Evolutionary conservation across 225 moss, liverwort and hornwort genomes (phyloP), one percentile per base, ranked within the genome.

Genomic region (Ulota crispa): DNA sequence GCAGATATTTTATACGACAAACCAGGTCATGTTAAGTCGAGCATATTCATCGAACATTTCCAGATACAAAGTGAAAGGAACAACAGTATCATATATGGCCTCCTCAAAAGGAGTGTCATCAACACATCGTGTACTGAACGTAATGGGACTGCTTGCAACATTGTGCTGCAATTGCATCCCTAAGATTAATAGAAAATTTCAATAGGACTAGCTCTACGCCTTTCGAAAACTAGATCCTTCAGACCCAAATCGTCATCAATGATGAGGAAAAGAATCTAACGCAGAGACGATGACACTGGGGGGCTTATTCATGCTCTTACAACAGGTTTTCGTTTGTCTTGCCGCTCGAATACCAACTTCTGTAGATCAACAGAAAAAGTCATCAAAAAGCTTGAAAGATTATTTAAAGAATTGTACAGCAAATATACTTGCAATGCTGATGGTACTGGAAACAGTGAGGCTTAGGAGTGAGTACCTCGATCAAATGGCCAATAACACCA

Each of bases 31-130:
- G 34, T 57, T 39, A 56, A 76, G 80, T 41, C 52, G 31, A 83
- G 24, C 45, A 45, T 55, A 55, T 82, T 69, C 70, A 75, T 70
- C 32, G 20, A 68, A 68, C 3, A 62, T 42, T 27, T 75, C 54
- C 69, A 79, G 70, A 79, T 65, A 79, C 34, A 43, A 65, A 78
- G 56, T 41, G 73, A 69, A 82, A 64, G 62, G 62, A 43, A 73
- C 69, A 78, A 70, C 69, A 78, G 55, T 63, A 62, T 73, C 69
- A 75, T 19, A 39, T 47, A 86, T 47, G 55, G 70, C 19, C 70
- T 76, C 71, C 24, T 61, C 20, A 83, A 77, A 37, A 66, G 42
- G 72, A 76, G 23, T 39, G 30, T 62, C 70, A 71, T 71, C 37
- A 56, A 65, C 47, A 65, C 41, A 83, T 80, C 64, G 65, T 45